Base-by-base conservation (phyloP, 1,284 basidiomycete genomes). In the Cryptococcus sp. region DNA sequence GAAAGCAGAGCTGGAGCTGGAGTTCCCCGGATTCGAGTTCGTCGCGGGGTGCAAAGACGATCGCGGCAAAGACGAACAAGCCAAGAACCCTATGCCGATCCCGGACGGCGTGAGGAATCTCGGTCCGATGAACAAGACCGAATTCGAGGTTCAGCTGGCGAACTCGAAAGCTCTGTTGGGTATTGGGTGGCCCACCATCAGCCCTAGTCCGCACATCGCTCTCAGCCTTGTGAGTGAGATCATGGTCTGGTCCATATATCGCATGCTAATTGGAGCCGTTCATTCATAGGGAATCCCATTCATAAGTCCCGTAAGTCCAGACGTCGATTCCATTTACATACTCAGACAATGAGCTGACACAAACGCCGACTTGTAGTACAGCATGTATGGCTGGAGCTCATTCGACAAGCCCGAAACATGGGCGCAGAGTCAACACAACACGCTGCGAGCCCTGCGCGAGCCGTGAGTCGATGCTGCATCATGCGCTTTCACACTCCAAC, bases 11-110 rank as follows among this genome's bases (percentile, higher is more conserved):
- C 57, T 69, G 5, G 41, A 46, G 5, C 22, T 47, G 15, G 64
- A 67, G 52, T 69, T 64, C 50, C 62, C 63, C 1, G 65, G 62
- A 23, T 65, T 69, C 27, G 62, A 69, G 52, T 69, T 69, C 48
- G 64, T 67, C 0, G 63, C 56, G 19, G 60, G 56, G 20, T 57
- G 58, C 43, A 49, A 22, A 13, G 65, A 69, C 52, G 45, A 57
- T 30, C 40, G 63, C 5, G 54, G 50, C 35, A 48, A 19, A 6
- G 43, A 43, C 13, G 46, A 54, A 23, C 46, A 55, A 40, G 48
- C 46, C n/a, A 43, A 55, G 38, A 39, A 27, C 13, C 62, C 61
- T 1, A 54, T 57, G 43, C 25, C 47, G 19, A 13, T 64, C 0
- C 67, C 67, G 3, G 50, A 52, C 5, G 60, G 60, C 2, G 57